Percentiles rank a stretch among this genome's conserved stretches.
These are phyloP conservation scores for Orychophragmus violaceus DNA, from an alignment of 345 rosid genomes.

Conservation along the genomic window DNA sequence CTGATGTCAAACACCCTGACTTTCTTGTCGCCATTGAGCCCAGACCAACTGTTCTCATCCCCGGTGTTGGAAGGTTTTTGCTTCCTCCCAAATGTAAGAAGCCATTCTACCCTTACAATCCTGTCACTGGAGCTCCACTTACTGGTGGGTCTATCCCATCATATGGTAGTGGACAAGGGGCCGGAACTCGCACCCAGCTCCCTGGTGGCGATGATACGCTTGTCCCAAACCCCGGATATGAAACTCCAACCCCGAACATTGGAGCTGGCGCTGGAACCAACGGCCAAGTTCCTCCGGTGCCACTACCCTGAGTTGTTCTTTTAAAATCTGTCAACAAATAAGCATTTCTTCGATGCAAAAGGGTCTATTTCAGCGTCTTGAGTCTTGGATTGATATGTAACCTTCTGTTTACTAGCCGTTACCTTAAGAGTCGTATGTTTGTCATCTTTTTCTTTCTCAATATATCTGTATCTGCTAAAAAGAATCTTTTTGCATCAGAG, in stretches of 20 bases:
- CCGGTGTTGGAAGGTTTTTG: slow-evolving; percentile 57
- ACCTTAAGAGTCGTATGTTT: slow-evolving; percentile 16
- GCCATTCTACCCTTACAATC: slow-evolving; percentile 28
- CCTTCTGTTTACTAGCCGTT: slow-evolving; percentile 4
- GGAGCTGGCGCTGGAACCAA: slow-evolving; percentile 22
- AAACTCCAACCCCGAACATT: slow-evolving; percentile 45
- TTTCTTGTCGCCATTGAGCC: slow-evolving; percentile 33
- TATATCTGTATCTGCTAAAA: not conserved
- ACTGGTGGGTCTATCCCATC: slow-evolving; percentile 31
- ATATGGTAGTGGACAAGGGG: slow-evolving; percentile 22
- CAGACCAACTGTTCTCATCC: slow-evolving; percentile 45
- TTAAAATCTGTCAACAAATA: slow-evolving; percentile 17
- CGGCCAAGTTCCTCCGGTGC: slow-evolving; percentile 32
- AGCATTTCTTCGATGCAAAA: slow-evolving; percentile 22
- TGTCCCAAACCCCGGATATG: slow-evolving; percentile 60
- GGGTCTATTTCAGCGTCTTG: not conserved
- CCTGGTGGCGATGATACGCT: slow-evolving; percentile 65
- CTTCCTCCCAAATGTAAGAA: slow-evolving; percentile 40
- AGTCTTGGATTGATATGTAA: slow-evolving; percentile 5
- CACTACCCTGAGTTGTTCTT: slow-evolving; percentile 35
- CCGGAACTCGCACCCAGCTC: slow-evolving; percentile 29
- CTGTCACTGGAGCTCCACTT: slow-evolving; percentile 31
- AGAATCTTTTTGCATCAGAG: too few relatives aligned
- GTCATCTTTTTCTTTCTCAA: not conserved
- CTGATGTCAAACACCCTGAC: slow-evolving; percentile 55